phyloP scores from a whole-genome alignment of 768 basidiomycete genomes.

The Tephrocybe rancida region DNA sequence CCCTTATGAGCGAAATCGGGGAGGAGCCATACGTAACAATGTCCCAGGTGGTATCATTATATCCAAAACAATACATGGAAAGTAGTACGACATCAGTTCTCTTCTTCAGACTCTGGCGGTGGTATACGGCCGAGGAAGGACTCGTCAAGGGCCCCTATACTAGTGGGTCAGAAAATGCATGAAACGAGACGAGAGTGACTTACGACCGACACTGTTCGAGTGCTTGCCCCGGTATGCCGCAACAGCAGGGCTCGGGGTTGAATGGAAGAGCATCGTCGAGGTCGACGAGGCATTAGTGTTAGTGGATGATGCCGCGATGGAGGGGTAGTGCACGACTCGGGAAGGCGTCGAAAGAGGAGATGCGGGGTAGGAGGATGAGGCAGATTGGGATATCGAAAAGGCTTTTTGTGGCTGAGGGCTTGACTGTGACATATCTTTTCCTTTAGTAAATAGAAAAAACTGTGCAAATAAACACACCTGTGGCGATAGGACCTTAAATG shows the following conservation, averaged over 20 bases:
- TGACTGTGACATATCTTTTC: slow-evolving; percentile 25
- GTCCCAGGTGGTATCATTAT: too few species aligned
- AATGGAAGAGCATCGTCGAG: slow-evolving; percentile 31
- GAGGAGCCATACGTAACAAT: too few species aligned
- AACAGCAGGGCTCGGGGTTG: slow-evolving; percentile 44
- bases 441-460: not conserved
- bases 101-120: slow-evolving; percentile 9
- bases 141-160: slow-evolving; percentile 40
- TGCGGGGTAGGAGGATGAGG: slow-evolving; percentile 37
- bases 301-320: slow-evolving; percentile 31
- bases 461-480: slow-evolving; percentile 28
- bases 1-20: too few species aligned
- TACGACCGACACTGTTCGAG: slow-evolving; percentile 37
- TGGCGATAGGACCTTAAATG: slow-evolving; percentile 42
- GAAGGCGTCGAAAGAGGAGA: slow-evolving; percentile 46
- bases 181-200: slow-evolving; percentile 11
- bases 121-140: slow-evolving; percentile 32
- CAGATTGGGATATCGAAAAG: slow-evolving; percentile 40
- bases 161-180: not conserved
- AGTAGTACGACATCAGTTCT: not conserved
- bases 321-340: slow-evolving; percentile 36
- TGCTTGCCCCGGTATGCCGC: slow-evolving; percentile 47
- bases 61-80: too few species aligned
- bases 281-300: slow-evolving; percentile 34
- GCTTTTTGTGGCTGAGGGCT: slow-evolving; percentile 46